Evolutionary conservation across 495 filamentous ascomycete species (phyloP).

Genomic region (Penicillium diatomitis): DNA sequence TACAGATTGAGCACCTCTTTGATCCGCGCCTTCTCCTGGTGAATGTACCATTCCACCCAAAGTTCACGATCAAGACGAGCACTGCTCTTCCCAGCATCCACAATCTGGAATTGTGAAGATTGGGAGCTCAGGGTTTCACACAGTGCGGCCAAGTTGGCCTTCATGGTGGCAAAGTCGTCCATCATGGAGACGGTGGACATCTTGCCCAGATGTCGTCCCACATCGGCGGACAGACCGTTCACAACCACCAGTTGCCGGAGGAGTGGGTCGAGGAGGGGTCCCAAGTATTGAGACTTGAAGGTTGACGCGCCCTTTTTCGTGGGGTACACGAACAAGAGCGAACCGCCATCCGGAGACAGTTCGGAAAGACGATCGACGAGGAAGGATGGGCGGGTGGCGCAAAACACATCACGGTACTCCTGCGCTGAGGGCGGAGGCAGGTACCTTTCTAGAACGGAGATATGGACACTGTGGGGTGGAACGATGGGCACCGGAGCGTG

Average conservation of each 20-base stretch:
- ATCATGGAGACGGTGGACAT: conserved; percentile 51
- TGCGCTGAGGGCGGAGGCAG: conserved; percentile 54
- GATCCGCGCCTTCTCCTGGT: conserved; percentile 61
- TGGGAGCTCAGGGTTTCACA: conserved; percentile 35
- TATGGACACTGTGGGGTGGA: conserved; percentile 52
- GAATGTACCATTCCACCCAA: conserved; percentile 64
- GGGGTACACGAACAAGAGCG: conserved; percentile 60
- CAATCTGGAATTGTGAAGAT: conserved; percentile 37
- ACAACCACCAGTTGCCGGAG: conserved; percentile 57
- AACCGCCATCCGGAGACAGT: conserved; percentile 50
- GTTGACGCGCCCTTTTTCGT: conserved; percentile 53
- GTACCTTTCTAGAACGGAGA: conserved; percentile 62
- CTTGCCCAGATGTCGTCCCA: conserved; percentile 47
- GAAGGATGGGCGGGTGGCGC: conserved; percentile 44
- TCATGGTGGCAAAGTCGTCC: conserved; percentile 48
- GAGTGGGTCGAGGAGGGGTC: conserved; percentile 58
- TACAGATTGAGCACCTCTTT: conserved; percentile 50
- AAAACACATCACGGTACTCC: conserved; percentile 56
- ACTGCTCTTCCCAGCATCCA: conserved; percentile 43
- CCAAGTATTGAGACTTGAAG: conserved; percentile 57
- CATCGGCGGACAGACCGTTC: conserved; percentile 51
- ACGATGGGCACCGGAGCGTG: conserved; percentile 53
- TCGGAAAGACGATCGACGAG: conserved; percentile 61
- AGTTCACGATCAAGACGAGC: conserved; percentile 46
- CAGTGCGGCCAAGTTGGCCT: conserved; percentile 39